Percentiles rank a stretch among this genome's conserved stretches.
Conservation (phyloP, 2,329 filamentous ascomycete species). For the Cytospora paraplurivora region DNA sequence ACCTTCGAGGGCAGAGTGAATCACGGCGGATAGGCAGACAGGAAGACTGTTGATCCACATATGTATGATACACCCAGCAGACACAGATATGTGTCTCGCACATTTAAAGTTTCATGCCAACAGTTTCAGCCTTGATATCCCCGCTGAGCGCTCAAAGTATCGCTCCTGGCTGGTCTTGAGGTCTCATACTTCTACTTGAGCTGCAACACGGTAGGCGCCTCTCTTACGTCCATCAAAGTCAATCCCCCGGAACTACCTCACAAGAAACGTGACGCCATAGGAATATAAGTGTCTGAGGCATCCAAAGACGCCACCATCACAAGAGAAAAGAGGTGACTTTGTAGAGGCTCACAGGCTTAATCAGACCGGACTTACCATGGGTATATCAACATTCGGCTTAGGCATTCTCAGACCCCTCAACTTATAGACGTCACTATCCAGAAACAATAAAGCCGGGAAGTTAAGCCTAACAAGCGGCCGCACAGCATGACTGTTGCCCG, state of each 20-base stretch:
- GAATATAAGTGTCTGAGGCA: background rate
- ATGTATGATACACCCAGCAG: background rate
- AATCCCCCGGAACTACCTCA: background rate
- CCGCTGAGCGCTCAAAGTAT: background rate
- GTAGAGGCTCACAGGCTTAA: background rate
- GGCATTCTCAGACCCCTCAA: constrained; percentile 41
- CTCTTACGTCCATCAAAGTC: background rate
- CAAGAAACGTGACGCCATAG: background rate
- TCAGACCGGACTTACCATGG: constrained; percentile 37
- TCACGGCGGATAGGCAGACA: background rate
- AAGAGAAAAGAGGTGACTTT: background rate
- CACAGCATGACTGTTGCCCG: constrained; percentile 11
- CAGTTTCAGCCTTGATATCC: background rate
- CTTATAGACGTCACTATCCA: constrained; percentile 46
- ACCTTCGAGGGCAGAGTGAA: too few relatives aligned
- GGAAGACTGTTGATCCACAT: background rate
- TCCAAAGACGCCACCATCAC: background rate
- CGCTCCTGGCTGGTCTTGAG: background rate
- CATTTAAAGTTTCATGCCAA: background rate
- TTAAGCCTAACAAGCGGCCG: constrained; percentile 28
- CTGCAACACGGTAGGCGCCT: background rate
- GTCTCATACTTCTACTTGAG: background rate
- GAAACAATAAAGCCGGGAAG: constrained; percentile 48
- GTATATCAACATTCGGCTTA: constrained; percentile 42
- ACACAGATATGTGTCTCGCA: background rate